Conservation (phyloP, 176 grass and related monocot genomes). For the Poa pratensis region DNA sequence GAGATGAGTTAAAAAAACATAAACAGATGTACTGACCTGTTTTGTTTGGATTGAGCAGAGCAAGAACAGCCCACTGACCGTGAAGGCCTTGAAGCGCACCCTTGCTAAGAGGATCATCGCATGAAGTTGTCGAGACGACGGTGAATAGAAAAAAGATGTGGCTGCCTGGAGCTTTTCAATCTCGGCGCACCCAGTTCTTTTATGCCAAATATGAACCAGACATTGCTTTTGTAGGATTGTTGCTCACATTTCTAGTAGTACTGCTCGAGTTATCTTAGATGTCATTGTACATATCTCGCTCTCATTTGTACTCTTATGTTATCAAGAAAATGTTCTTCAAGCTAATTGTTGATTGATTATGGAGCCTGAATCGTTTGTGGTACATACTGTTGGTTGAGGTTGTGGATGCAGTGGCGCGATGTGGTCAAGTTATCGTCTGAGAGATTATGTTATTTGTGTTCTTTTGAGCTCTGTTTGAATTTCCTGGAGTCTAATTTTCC, state of each 20-base stretch:
- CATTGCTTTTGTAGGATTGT: slow-evolving; percentile 22
- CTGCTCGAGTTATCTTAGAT: not conserved
- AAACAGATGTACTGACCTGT: not conserved
- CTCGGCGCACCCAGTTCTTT: not conserved
- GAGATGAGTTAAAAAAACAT: not conserved
- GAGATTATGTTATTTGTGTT: not conserved
- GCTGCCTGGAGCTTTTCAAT: slow-evolving; percentile 32
- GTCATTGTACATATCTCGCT: slow-evolving; percentile 49
- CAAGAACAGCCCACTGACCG: slow-evolving; percentile 72
- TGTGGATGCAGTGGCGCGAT: not conserved
- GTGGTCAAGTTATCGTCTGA: too few species aligned
- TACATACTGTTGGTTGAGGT: not conserved
- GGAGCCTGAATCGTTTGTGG: not conserved
- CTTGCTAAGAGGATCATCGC: slow-evolving; percentile 51
- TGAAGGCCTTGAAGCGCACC: slow-evolving; percentile 68
- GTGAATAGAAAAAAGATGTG: slow-evolving; percentile 40
- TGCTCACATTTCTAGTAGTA: slow-evolving; percentile 9
- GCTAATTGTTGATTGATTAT: not conserved
- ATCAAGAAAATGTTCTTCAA: slow-evolving; percentile 18
- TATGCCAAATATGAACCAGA: slow-evolving; percentile 35
- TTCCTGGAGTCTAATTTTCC: too few species aligned
- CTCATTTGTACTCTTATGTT: slow-evolving; percentile 29
- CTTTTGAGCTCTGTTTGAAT: not conserved
- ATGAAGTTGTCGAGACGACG: not conserved
- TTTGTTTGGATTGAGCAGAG: slow-evolving; percentile 58